Conservation (phyloP, 2,329 filamentous ascomycete genomes). For the Mollisia scopiformis region DNA sequence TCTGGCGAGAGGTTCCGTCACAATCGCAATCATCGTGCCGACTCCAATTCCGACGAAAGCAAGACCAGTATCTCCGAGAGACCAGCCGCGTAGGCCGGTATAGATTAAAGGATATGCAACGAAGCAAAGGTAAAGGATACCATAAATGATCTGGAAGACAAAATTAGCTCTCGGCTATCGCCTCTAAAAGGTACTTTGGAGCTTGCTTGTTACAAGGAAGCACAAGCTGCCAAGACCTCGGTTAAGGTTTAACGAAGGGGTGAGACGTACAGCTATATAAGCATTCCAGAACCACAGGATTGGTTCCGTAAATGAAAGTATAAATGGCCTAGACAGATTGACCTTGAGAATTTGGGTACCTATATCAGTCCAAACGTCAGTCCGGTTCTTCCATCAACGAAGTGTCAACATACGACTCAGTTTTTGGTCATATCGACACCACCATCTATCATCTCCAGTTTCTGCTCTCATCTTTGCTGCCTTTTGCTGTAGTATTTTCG, state of each 20-base stretch:
- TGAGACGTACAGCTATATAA: conserved; percentile 57
- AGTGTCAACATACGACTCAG: conserved; percentile 26
- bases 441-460: conserved; percentile 72
- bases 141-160: conserved; percentile 66
- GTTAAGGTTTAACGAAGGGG: background rate
- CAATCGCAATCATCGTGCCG: conserved; percentile 64
- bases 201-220: background rate
- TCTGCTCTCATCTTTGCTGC: conserved; percentile 67
- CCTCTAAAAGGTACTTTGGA: background rate
- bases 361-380: conserved; percentile 42
- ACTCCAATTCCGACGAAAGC: conserved; percentile 75
- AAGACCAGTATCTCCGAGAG: conserved; percentile 71
- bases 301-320: conserved; percentile 78
- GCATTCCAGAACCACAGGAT: conserved; percentile 75
- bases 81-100: conserved; percentile 73
- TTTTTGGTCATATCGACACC: conserved; percentile 79
- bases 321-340: conserved; percentile 77
- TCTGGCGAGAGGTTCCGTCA: conserved; percentile 72
- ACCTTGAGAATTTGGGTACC: conserved; percentile 70
- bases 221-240: background rate
- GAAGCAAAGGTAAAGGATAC: conserved; percentile 87
- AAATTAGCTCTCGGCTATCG: background rate
- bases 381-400: background rate
- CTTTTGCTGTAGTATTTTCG: conserved; percentile 68
- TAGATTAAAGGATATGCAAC: conserved; percentile 90